These are phyloP conservation scores for Coemansia sp. DNA, from an alignment of 192 early-diverging fungal genomes.

Conservation along the genomic window DNA sequence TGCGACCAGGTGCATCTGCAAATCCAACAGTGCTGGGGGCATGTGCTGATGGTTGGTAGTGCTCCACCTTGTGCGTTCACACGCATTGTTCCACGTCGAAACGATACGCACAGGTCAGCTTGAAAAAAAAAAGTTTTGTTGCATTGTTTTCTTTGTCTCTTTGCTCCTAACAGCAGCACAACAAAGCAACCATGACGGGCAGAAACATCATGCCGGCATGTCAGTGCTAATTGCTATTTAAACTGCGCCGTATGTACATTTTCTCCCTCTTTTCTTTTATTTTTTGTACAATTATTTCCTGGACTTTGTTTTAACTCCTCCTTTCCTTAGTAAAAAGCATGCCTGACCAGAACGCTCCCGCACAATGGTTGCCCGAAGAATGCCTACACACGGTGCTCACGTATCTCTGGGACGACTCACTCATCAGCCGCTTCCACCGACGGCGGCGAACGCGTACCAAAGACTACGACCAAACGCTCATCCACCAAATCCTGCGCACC, in stretches of 20 bases:
- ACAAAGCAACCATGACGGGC: neutral
- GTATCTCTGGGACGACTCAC: conserved; percentile 29
- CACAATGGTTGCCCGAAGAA: conserved; percentile 21
- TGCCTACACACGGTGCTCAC: conserved; percentile 29
- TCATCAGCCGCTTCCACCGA: conserved; percentile 14
- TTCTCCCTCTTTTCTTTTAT: neutral
- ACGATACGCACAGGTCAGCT: neutral
- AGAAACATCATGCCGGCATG: too few relatives aligned
- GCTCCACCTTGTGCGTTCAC: too few relatives aligned
- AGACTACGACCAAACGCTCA: conserved; percentile 41
- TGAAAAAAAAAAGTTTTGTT: neutral
- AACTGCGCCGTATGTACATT: neutral
- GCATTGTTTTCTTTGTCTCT: neutral
- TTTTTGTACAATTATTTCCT: neutral
- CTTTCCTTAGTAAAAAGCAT: neutral
- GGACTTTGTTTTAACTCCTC: neutral
- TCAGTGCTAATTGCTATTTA: too few relatives aligned
- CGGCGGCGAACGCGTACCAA: conserved; percentile 16
- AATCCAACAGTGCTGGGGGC: too few relatives aligned
- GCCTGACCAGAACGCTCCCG: neutral
- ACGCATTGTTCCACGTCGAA: too few relatives aligned
- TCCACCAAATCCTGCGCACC: conserved; percentile 17
- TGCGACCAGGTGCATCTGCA: too few relatives aligned
- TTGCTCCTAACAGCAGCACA: neutral
- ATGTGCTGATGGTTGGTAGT: too few relatives aligned